Base-by-base conservation (phyloP, 768 basidiomycete species). In the Exidia glandulosa region DNA sequence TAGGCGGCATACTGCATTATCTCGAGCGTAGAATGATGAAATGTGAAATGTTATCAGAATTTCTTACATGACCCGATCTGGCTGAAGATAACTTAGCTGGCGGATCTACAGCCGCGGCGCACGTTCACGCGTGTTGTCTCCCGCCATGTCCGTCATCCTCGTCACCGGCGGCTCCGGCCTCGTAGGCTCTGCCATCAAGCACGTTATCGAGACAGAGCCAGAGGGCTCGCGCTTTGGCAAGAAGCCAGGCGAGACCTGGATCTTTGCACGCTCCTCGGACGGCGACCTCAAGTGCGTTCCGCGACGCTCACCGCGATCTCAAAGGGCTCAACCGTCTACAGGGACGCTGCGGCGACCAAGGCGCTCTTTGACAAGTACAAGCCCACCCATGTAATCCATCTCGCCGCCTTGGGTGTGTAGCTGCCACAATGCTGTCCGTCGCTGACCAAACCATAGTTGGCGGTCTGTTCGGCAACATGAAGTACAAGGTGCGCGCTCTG, bases 351-450 rank as follows among this genome's bases (percentile, higher is more conserved):
- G 61, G 82, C 86, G 70, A 86, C 92, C 41, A 74, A 77, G 66
- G 78, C 78, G 68, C 72, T 94, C 67, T 96, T 88, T 64, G 87
- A 90, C 66, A 94, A 92, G 74, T 85, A 96, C 75, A 87, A 90
- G 68, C 94, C 95, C 0, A 95, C 91, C 1, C 88, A 94, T 80
- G 92, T 97, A 66, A 96, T 98, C 67, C 95, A 97, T 75, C 83
- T 96, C 52, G 94, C 94, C 34, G 94, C 94, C 4, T 81, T 92
- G 45, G 91, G 90, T 92, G 67, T n/a, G 84, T 67, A 19, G 14
- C 36, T 27, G 50, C 50, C 27, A 29, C 25, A 4, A 32, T 36
- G 2, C 32, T 16, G 27, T 23, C 10, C 13, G 32, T 47, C 10
- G 25, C 27, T 30, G 37, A 62, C 57, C 59, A 32, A 58, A 56